Percentiles rank a stretch among this genome's conserved stretches.
phyloP scores from a whole-genome alignment of 2,329 filamentous ascomycete species.

The Cladosporium sp. region DNA sequence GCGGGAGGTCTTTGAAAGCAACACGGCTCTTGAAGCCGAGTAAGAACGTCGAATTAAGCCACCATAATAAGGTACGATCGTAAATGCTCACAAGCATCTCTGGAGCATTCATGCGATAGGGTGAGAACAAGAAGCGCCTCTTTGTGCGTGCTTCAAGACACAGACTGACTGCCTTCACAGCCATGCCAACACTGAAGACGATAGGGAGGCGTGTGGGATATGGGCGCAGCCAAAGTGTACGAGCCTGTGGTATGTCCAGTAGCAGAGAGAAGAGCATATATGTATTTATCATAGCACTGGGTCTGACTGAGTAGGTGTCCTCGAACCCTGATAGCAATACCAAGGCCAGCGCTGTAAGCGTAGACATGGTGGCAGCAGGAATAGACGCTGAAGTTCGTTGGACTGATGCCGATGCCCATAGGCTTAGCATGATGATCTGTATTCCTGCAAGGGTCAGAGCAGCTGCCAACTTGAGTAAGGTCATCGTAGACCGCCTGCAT shows the following conservation, averaged over 20 bases:
- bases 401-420: conserved; percentile 15
- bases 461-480: conserved; percentile 15
- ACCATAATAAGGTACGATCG: conserved; percentile 32
- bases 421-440: conserved; percentile 17
- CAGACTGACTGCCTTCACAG: conserved; percentile 18
- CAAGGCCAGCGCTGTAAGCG: conserved; percentile 17
- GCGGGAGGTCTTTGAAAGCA: conserved; percentile 19
- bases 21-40: conserved; percentile 24
- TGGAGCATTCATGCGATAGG: conserved; percentile 17
- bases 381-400: conserved; percentile 17
- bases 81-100: conserved; percentile 21
- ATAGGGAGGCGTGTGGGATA: conserved; percentile 14
- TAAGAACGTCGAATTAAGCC: conserved; percentile 33
- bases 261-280: conserved; percentile 19
- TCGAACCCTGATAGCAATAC: conserved; percentile 20
- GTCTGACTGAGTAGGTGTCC: conserved; percentile 17
- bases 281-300: conserved; percentile 18
- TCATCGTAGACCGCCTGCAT: conserved; percentile 14
- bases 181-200: conserved; percentile 16
- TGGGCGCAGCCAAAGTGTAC: conserved; percentile 21
- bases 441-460: conserved; percentile 16
- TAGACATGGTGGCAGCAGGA: conserved; percentile 18
- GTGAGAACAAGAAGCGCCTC: conserved; percentile 15
- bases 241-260: conserved; percentile 19
- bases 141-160: conserved; percentile 22